Conservation (phyloP, 306 rosid species). For the Rosa multiflora region DNA sequence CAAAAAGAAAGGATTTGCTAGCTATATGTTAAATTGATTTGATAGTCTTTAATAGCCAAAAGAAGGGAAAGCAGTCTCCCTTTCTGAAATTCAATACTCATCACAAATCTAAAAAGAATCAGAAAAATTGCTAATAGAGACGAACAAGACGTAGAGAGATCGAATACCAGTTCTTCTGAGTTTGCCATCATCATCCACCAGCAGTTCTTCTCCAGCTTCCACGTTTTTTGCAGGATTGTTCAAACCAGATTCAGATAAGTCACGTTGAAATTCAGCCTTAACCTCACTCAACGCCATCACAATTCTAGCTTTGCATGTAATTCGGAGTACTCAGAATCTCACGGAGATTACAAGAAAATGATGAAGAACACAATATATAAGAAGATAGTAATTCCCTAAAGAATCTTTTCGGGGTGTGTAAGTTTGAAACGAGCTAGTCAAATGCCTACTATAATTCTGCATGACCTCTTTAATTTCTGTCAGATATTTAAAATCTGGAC, state of each 20-base stretch:
- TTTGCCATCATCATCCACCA: constrained; percentile 30
- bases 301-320: background rate
- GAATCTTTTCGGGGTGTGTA: background rate
- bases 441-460: background rate
- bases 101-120: background rate
- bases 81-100: no score
- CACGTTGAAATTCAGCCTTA: constrained; percentile 1
- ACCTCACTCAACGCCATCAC: background rate
- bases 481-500: background rate
- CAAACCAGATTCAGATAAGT: constrained; percentile 19
- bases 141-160: background rate
- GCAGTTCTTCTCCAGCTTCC: background rate
- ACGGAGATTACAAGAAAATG: background rate
- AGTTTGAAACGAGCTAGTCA: background rate
- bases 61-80: no score
- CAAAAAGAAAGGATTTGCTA: no score
- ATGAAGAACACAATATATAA: background rate
- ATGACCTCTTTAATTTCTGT: background rate
- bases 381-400: background rate
- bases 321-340: background rate
- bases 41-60: no score
- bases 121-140: background rate
- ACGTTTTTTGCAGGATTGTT: background rate
- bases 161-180: constrained; percentile 27
- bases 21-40: no score